These are phyloP conservation scores for Lyophyllum shimeji DNA, from an alignment of 768 basidiomycete genomes.

Conservation along the genomic window DNA sequence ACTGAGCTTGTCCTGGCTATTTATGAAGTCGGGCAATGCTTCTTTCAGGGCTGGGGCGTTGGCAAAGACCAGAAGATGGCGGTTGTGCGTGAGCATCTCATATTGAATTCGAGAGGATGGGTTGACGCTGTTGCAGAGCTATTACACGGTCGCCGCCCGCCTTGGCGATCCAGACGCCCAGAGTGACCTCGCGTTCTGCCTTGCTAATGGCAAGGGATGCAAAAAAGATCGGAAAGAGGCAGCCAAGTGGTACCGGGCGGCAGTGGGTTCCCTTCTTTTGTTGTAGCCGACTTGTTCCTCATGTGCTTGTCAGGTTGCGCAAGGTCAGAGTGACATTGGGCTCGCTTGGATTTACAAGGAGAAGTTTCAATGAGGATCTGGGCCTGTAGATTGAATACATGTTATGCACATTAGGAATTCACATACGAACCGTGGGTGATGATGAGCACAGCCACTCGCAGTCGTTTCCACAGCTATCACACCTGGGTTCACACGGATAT, in stretches of 20 bases:
- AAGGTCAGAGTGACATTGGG: slow-evolving; percentile 80
- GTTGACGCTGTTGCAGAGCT: slow-evolving; percentile 49
- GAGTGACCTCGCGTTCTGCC: slow-evolving; percentile 80
- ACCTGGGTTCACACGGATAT: not conserved
- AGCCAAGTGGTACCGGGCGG: slow-evolving; percentile 89
- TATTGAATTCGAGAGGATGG: not conserved
- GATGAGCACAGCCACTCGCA: not conserved
- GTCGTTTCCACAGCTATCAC: not conserved
- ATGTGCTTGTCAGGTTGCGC: slow-evolving; percentile 36
- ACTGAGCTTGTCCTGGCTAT: slow-evolving; percentile 85
- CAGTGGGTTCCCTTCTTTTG: slow-evolving; percentile 44
- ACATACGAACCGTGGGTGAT: not conserved
- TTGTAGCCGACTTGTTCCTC: not conserved
- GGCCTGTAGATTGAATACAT: too few relatives aligned
- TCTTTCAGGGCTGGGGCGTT: slow-evolving; percentile 92
- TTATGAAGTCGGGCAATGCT: slow-evolving; percentile 91
- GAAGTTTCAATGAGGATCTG: slow-evolving; percentile 50
- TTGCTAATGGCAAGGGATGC: slow-evolving; percentile 84
- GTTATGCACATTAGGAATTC: too few relatives aligned
- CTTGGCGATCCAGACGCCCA: slow-evolving; percentile 89
- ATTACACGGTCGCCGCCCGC: slow-evolving; percentile 80
- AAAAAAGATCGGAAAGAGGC: slow-evolving; percentile 87
- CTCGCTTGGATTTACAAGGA: slow-evolving; percentile 92
- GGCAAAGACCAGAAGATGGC: slow-evolving; percentile 88
- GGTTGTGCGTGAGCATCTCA: slow-evolving; percentile 49